A percentile compares a stretch with the other conserved stretches of the same genome.
Evolutionary conservation across 1,139 yeast genomes (phyloP).

Genomic region (Hansenula lynferdii): DNA sequence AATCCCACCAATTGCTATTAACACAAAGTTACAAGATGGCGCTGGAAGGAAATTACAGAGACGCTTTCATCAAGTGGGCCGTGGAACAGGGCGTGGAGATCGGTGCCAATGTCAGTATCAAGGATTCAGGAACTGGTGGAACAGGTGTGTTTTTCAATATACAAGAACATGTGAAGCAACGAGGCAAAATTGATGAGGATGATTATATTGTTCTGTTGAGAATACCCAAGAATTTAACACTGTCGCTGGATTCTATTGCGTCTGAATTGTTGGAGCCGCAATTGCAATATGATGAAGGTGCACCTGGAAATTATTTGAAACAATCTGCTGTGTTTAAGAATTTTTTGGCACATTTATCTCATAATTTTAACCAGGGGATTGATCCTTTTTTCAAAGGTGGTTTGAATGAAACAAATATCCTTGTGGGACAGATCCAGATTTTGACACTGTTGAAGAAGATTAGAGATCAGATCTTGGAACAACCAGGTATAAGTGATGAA

Average conservation of each 20-base stretch:
- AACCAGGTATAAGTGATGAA: conserved; percentile 1
- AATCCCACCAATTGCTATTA: too few relatives aligned
- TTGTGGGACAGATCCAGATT: conserved; percentile 20
- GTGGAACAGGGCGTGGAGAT: conserved; percentile 5
- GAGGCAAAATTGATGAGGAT: conserved; percentile 8
- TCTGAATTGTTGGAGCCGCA: conserved; percentile 11
- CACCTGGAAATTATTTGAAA: conserved; percentile 15
- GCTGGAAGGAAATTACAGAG: conserved; percentile 1
- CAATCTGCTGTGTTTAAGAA: conserved; percentile 20
- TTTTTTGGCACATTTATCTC: conserved; percentile 16
- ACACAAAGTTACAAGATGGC: neutral
- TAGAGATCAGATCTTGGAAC: conserved; percentile 11
- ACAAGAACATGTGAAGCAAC: conserved; percentile 1
- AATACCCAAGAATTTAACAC: conserved; percentile 29
- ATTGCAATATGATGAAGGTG: conserved; percentile 12
- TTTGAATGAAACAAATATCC: conserved; percentile 20
- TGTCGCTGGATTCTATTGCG: conserved; percentile 29
- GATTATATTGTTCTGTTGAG: conserved; percentile 29
- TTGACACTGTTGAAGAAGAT: conserved; percentile 22
- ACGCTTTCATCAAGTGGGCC: conserved; percentile 14
- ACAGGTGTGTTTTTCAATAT: conserved; percentile 25
- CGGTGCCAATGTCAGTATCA: conserved; percentile 10
- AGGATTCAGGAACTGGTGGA: conserved; percentile 21
- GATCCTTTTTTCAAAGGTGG: conserved; percentile 19
- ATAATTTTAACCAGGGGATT: conserved; percentile 8